Percentiles rank a stretch among this genome's conserved stretches.
These are phyloP conservation scores for Cryphonectria japonica DNA, from an alignment of 2,329 filamentous ascomycete genomes.

Conservation along the genomic window DNA sequence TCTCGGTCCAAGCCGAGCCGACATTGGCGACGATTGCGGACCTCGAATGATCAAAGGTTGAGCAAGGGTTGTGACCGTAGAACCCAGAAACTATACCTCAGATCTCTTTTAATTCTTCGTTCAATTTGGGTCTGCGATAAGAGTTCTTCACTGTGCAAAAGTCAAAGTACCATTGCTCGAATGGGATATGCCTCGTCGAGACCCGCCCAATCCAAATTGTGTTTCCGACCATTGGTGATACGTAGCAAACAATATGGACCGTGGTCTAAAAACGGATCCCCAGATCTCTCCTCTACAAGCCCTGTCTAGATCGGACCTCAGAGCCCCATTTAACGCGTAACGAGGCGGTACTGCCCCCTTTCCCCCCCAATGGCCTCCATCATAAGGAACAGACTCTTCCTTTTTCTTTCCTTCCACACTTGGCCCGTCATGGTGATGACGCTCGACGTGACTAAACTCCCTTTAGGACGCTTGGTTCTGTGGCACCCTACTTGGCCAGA, in stretches of 20 bases:
- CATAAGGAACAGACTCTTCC: background rate
- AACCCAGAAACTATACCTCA: background rate
- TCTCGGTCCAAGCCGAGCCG: constrained; percentile 9
- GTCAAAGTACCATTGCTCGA: background rate
- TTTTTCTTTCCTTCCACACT: background rate
- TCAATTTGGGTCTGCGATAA: background rate
- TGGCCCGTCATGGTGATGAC: background rate
- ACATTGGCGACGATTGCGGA: background rate
- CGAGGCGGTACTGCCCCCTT: background rate
- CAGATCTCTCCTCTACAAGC: background rate
- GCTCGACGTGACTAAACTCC: background rate
- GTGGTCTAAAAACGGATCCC: constrained; percentile 1
- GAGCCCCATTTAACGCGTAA: constrained; percentile 4
- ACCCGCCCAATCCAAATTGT: constrained; percentile 1
- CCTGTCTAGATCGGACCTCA: background rate
- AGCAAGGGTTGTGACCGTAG: background rate
- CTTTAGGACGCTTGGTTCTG: background rate
- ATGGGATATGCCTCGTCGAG: background rate
- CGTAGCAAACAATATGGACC: background rate
- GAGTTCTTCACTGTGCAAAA: background rate
- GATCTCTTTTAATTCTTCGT: background rate
- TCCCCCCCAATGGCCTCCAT: background rate
- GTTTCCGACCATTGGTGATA: background rate
- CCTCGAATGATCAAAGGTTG: background rate
- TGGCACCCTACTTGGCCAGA: background rate